phyloP scores from a whole-genome alignment of 495 filamentous ascomycete species.

The Aspergillus bertholletiae region DNA sequence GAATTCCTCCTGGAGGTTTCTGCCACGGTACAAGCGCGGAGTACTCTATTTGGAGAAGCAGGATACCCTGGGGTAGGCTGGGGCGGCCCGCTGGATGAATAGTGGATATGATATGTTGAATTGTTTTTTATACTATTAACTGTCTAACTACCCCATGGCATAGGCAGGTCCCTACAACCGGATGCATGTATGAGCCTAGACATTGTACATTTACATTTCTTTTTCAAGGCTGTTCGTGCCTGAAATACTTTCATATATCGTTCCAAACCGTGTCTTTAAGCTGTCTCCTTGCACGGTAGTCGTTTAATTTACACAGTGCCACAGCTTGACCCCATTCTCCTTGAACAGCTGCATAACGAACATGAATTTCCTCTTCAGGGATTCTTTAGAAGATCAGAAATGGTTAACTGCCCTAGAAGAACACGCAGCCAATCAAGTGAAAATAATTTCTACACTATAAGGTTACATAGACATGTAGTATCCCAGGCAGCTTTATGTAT shows the following conservation, averaged over 20 bases:
- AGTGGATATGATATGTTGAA: neutral
- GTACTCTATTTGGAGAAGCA: conserved; percentile 83
- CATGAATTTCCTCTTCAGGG: too few species aligned
- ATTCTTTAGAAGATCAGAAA: too few species aligned
- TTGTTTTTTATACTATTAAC: neutral
- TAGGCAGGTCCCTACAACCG: neutral
- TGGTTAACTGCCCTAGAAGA: too few species aligned
- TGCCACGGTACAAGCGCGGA: conserved; percentile 80
- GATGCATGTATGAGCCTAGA: neutral
- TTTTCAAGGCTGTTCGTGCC: neutral
- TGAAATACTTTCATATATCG: neutral
- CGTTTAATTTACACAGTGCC: too few species aligned
- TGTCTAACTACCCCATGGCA: neutral
- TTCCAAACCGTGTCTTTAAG: neutral
- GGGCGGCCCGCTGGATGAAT: neutral
- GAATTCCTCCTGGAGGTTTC: conserved; percentile 89
- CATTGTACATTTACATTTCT: neutral
- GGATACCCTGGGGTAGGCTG: conserved; percentile 38
- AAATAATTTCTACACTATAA: too few species aligned
- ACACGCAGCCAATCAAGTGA: too few species aligned
- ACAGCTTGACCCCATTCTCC: too few species aligned
- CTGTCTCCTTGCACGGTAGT: too few species aligned
- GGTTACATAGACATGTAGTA: too few species aligned
- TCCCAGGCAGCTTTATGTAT: too few species aligned
- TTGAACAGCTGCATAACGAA: too few species aligned